Evolutionary conservation across 2,329 filamentous ascomycete species (phyloP), one percentile per base, ranked within the genome.

Genomic region (Botrytis galanthina): DNA sequence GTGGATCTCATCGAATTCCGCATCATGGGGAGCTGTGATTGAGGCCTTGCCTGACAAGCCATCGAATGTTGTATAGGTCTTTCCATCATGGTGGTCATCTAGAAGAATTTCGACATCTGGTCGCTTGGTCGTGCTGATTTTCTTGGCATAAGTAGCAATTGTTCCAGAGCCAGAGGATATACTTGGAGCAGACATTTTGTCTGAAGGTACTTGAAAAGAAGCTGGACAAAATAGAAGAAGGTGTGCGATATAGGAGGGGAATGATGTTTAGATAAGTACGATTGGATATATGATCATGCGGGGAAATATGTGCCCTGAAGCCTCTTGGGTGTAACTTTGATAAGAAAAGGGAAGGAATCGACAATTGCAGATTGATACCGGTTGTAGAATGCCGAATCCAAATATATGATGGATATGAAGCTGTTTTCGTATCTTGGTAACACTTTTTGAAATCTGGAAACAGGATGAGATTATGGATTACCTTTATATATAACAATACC

Each of bases 31-130:
- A 44, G 78, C 76, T 42, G 77, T 79, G 74, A 81, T 78, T 35
- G 77, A 74, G 22, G 78, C 78, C 59, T 73, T 75, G 57, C 80
- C 80, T 10, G 75, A 77, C 7, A 81, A 48, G 26, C 77, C 74
- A 72, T 81, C 80, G 39, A 77, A 79, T n/a, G 79, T 80, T 22
- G 78, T 78, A 63, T 80, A 81, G 29, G 77, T 71, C 51, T 79
- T 80, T 22, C 74, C 75, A 14, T 78, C 76, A 46, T 51, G 70
- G 60, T 80, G 75, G 51, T 79, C 71, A 29, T 81, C 76, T 32
- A 81, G 48, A 37, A 75, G 46, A 48, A 81, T 80, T 8, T 80
- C 76, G 70, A 81, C 77, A 62, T 77, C 78, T 63, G 79, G 76
- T 37, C 73, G 75, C 8, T 73, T 72, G 46, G 69, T 63, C 22